Evolutionary conservation across 306 rosid species (phyloP), one percentile per base, ranked within the genome.

Genomic region (Rosa chinensis): DNA sequence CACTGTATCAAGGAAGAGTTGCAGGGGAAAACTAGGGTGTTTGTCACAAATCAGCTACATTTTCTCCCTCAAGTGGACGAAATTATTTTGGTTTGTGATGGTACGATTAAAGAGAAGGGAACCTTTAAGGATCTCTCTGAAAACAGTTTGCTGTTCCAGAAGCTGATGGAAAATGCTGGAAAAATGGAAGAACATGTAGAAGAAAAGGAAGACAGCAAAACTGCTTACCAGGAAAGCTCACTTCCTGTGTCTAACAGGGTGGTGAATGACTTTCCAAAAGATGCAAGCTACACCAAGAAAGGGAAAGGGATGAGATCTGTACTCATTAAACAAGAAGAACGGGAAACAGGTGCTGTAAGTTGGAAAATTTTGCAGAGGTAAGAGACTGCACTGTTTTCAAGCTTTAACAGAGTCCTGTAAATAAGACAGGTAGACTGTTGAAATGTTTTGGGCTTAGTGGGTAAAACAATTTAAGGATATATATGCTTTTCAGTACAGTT

Each of bases 41-140:
- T 94, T 77, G 97, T 94, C 77, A 94, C 98, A 49, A 94, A 94
- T 86, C 98, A 94, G 85, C 89, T 94, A 62, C 98, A 92, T 85
- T 90, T 94, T 81, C 98, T 94, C 74, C 94, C 97, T 62, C 96
- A 87, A 62, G 94, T 94, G 82, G 98, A 94, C 56, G 86, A 83
- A 79, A 86, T 94, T 72, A 82, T 94, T 77, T 76, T 94, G 37
- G 85, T 94, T 53, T 85, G 78, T 66, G 92, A 92, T 16, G 97
- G 98, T 49, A 81, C 44, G 81, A 69, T 94, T 78, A 84, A 82
- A 81, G 98, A 89, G 84, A 86, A 88, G 23, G 98, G 98, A 82
- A 92, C 97, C 77, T 94, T 89, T 73, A 96, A 90, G 86, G 94
- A 94, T 85, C 86, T 94, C 64, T 85, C 94, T n/a, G 79, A 87